Evolutionary conservation across 306 rosid species (phyloP), one percentile per base, ranked within the genome.

Genomic region (Quercus wislizeni): DNA sequence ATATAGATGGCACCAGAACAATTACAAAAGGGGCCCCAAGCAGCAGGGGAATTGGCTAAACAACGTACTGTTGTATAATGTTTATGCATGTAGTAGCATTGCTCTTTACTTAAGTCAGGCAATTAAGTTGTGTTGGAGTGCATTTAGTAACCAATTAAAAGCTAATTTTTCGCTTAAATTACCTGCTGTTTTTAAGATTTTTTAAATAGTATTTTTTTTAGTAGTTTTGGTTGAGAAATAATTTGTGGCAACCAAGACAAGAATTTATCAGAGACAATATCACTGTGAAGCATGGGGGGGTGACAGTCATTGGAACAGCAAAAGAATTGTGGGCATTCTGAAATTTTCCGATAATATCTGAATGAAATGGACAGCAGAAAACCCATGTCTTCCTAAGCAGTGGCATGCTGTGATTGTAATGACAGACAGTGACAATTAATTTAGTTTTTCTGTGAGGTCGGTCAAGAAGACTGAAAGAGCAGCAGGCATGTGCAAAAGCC

Each of bases 401-500:
- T 46, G 85, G 85, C 91, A 85, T 80, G 88, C 79, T 77, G 86
- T 87, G 89, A 78, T 76, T 82, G 87, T 83, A 89, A 84, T 82
- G 86, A 90, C 63, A 86, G 86, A 90, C 68, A 86, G 80, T 83
- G 92, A 81, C 91, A 83, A 79, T 77, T 8, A 41, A 41, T 41
- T 41, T 41, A 7, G 2, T 41, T 8, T 38, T 79, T 83, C 76
- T 61, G 67, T 70, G 67, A 59, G 77, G 28, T 41, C 46, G 69
- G 85, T 73, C 73, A 78, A 82, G 85, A 76, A 41, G 46, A 41
- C 46, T 8, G 46, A 41, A 41, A 41, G 46, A 8, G 11, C 46
- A 41, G 46, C 75, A 68, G 73, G 89, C 98, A 94, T 90, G 98
- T 94, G 98, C 94, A 41, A 94, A 94, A 89, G 90, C 94, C 97